Percentiles rank a stretch among this genome's conserved stretches.
These are phyloP conservation scores for Aspergillus chevalieri DNA, from an alignment of 2,329 filamentous ascomycete species.

Conservation along the genomic window DNA sequence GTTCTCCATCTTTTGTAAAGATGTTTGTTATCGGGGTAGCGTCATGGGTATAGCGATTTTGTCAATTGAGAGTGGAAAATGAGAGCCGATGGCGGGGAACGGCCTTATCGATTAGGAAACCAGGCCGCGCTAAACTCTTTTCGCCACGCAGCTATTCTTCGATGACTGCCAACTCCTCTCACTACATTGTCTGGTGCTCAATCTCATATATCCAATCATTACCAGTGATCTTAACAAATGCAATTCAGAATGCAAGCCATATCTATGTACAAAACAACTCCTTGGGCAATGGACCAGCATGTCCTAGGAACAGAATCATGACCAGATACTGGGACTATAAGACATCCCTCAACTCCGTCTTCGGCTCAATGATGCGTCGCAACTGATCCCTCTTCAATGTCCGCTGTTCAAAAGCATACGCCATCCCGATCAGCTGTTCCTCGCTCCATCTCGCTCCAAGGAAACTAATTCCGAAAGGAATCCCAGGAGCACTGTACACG, in stretches of 20 bases:
- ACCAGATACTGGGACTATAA: not conserved
- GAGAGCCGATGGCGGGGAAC: not conserved
- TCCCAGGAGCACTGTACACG: slow-evolving; percentile 48
- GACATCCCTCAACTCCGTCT: slow-evolving; percentile 43
- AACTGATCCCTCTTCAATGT: slow-evolving; percentile 45
- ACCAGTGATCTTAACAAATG: not conserved
- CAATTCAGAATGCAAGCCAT: not conserved
- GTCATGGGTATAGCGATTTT: not conserved
- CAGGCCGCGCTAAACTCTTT: not conserved
- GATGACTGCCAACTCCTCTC: not conserved
- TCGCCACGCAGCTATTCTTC: not conserved
- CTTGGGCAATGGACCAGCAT: not conserved
- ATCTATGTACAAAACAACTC: not conserved
- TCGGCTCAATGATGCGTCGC: slow-evolving; percentile 45
- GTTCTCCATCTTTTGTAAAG: slow-evolving; percentile 9
- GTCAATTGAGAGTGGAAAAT: not conserved
- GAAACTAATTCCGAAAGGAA: slow-evolving; percentile 59
- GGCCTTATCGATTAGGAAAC: not conserved
- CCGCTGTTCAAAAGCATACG: slow-evolving; percentile 63
- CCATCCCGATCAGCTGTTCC: slow-evolving; percentile 56
- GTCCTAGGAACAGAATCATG: not conserved
- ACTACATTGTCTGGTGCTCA: not conserved
- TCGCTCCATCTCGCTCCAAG: slow-evolving; percentile 58
- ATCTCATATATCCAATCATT: not conserved
- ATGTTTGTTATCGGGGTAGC: not conserved